Conservation (phyloP, 352 stramenopile genomes). For the Globisporangium apiculatum region DNA sequence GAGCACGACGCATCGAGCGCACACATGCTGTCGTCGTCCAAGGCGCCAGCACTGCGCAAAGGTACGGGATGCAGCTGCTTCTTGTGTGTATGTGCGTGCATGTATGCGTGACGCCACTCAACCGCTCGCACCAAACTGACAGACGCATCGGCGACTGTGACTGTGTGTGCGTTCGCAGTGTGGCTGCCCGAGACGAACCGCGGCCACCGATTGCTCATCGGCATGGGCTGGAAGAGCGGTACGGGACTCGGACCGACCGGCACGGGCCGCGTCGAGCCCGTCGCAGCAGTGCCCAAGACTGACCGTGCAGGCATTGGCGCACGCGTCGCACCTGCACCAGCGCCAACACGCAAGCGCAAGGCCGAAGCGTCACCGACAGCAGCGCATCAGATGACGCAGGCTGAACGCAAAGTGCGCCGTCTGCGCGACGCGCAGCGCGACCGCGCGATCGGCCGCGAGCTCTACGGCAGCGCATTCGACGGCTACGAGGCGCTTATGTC, state of each 20-base stretch:
- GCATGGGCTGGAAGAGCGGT: slow-evolving; percentile 51
- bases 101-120: background rate
- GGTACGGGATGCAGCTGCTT: slow-evolving; percentile 12
- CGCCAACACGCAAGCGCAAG: slow-evolving; percentile 38
- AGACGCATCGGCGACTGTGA: background rate
- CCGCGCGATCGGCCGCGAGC: slow-evolving; percentile 30
- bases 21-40: slow-evolving; percentile 39
- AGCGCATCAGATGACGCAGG: slow-evolving; percentile 4
- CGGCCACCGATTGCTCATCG: slow-evolving; percentile 48
- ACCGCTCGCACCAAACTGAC: background rate
- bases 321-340: slow-evolving; percentile 34
- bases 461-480: slow-evolving; percentile 42
- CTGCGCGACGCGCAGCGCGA: slow-evolving; percentile 32
- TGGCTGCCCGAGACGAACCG: slow-evolving; percentile 68
- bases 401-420: slow-evolving; percentile 33
- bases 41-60: slow-evolving; percentile 39
- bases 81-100: background rate
- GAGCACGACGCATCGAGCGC: slow-evolving; percentile 50
- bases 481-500: slow-evolving; percentile 38
- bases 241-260: slow-evolving; percentile 25
- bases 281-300: slow-evolving; percentile 49
- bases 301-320: slow-evolving; percentile 34
- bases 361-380: slow-evolving; percentile 7
- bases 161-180: slow-evolving; percentile 17
- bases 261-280: slow-evolving; percentile 32